A percentile compares a stretch with the other conserved stretches of the same genome.
Conservation (phyloP, 2,329 filamentous ascomycete species). For the Xylaria hypoxylon region DNA sequence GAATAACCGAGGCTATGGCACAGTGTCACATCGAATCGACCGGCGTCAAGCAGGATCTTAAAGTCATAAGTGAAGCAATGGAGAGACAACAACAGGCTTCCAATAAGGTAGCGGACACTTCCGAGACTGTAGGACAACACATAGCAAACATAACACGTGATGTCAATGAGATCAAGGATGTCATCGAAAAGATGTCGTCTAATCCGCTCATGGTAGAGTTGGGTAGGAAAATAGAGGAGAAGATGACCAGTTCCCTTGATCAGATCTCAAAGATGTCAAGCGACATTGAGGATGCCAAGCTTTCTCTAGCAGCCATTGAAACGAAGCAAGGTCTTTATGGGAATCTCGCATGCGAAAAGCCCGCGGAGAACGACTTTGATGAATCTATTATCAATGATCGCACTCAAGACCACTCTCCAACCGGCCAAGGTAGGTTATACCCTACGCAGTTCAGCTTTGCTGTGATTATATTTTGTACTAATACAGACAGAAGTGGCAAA, state of each 20-base stretch:
- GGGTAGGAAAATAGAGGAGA: conserved; percentile 20
- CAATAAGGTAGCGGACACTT: conserved; percentile 2
- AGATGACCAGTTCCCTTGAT: conserved; percentile 1
- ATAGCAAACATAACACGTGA: background rate
- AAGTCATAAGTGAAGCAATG: conserved; percentile 9
- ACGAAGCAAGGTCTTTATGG: background rate
- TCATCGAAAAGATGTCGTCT: background rate
- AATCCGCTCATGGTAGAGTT: background rate
- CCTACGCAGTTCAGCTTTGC: background rate
- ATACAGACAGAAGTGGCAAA: background rate
- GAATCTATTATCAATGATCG: background rate
- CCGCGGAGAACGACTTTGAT: background rate
- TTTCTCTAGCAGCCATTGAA: background rate
- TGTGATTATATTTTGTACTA: conserved; percentile 1
- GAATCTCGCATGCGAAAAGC: background rate
- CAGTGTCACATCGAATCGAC: conserved; percentile 10
- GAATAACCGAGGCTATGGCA: conserved; percentile 14
- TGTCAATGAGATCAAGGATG: conserved; percentile 10
- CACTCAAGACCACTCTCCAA: background rate
- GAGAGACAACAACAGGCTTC: conserved; percentile 8
- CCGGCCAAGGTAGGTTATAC: conserved; percentile 8
- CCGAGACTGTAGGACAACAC: background rate
- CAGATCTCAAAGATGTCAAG: background rate
- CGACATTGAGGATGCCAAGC: background rate
- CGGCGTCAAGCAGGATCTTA: conserved; percentile 1